phyloP scores from a whole-genome alignment of 73 alveolate genomes.

The Symbiodinium pilosum region DNA sequence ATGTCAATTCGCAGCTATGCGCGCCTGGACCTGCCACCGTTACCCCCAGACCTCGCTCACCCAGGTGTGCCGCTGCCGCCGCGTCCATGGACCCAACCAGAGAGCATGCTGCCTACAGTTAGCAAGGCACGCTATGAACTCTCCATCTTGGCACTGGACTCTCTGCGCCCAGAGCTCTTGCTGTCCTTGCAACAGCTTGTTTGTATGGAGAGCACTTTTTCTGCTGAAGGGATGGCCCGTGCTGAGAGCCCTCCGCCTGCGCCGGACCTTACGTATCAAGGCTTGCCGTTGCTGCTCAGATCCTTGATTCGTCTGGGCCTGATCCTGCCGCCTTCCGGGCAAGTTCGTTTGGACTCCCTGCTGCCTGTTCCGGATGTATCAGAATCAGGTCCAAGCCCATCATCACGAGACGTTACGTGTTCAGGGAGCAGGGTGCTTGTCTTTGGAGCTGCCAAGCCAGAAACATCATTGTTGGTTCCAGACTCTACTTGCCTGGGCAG shows the following conservation, averaged over 20 bases:
- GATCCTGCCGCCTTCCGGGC: background rate
- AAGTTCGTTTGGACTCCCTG: background rate
- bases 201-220: background rate
- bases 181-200: background rate
- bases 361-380: background rate
- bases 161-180: background rate
- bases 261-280: background rate
- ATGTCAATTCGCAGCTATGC: conserved; percentile 10
- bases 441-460: background rate
- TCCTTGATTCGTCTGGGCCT: background rate
- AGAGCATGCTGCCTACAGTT: no score
- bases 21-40: background rate
- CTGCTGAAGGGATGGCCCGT: background rate
- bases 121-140: background rate
- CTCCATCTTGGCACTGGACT: background rate
- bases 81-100: background rate
- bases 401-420: background rate
- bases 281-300: background rate
- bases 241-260: background rate
- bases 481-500: background rate
- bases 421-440: background rate
- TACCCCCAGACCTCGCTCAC: background rate
- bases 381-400: background rate
- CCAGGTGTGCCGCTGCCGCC: background rate
- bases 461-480: background rate